Base-by-base conservation (phyloP, 192 early-diverging fungal species). In the Backusella psychrophila region DNA sequence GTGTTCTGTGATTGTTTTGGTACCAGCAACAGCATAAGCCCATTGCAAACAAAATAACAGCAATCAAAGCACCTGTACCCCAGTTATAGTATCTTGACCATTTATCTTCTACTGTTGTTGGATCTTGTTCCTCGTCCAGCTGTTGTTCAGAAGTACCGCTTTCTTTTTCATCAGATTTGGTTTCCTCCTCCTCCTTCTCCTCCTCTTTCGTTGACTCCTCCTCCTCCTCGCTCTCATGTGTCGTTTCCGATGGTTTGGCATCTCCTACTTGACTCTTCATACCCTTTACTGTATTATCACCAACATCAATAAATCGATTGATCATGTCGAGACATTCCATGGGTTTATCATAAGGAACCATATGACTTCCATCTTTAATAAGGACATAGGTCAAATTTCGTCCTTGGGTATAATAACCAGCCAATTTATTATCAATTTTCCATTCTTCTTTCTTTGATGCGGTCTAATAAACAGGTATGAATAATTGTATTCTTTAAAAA, bases 281-380 rank as follows among this genome's bases (percentile, higher is more conserved):
- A 11, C 72, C 76, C 6, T 36, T 65, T 26, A 78, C 75, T 36
- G 66, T 42, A 31, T 59, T 82, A 31, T 66, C 69, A 49, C 83
- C 79, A 17, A 89, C 59, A 26, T 82, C 85, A 46, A 98, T 85
- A 87, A 95, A 98, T 59, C 89, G 83, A 84, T 94, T 95, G 80
- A 98, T 93, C 90, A 98, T 93, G 81, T 97, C 97, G 33, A 91
- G 75, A 31, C 90, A 86, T 71, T 85, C 89, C 71, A 89, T 78
- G 14, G 95, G 94, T 79, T 91, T 89, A 78, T 98, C 97, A 71
- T 96, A 96, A 15, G 96, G 96, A 17, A 89, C 91, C 94, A 96
- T 96, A 70, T 96, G 94, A 6, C 95, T 94, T 31, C 93, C 93
- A 71, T 91, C 94, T 81, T 93, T 93, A 33, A 97, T 87, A 6